phyloP scores from a whole-genome alignment of 2,329 filamentous ascomycete species.

The Colletotrichum salicis region DNA sequence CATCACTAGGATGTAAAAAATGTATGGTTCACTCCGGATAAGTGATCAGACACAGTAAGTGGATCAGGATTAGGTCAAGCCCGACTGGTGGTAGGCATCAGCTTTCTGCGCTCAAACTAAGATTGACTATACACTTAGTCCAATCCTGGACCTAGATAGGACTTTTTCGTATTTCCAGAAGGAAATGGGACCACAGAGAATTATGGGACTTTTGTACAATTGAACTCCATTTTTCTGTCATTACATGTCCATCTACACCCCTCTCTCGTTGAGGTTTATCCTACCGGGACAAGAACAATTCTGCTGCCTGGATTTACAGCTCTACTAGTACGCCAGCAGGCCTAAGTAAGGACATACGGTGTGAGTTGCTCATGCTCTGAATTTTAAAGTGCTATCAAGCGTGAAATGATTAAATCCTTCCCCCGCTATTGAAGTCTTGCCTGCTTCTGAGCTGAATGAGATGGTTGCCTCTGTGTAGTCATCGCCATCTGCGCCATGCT shows the following conservation, averaged over 20 bases:
- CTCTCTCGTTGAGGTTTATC: neutral
- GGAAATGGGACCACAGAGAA: neutral
- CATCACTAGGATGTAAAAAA: no score
- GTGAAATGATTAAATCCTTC: neutral
- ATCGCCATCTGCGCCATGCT: neutral
- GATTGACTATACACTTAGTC: neutral
- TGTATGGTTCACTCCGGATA: neutral
- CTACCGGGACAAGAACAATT: neutral
- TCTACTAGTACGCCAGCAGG: neutral
- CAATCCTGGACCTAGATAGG: neutral
- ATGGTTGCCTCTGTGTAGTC: neutral
- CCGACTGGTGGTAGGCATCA: neutral
- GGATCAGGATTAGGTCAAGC: neutral
- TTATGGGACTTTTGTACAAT: neutral
- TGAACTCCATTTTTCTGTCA: neutral
- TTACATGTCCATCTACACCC: neutral
- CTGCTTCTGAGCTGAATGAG: neutral
- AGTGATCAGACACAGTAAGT: neutral
- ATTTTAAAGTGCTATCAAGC: no score
- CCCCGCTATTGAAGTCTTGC: neutral
- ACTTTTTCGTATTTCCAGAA: neutral
- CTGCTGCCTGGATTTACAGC: neutral
- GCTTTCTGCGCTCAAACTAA: neutral
- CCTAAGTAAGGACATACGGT: neutral
- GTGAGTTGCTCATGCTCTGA: no score